Conservation (phyloP, 1,284 basidiomycete genomes). For the Ganoderma resinaceum region DNA sequence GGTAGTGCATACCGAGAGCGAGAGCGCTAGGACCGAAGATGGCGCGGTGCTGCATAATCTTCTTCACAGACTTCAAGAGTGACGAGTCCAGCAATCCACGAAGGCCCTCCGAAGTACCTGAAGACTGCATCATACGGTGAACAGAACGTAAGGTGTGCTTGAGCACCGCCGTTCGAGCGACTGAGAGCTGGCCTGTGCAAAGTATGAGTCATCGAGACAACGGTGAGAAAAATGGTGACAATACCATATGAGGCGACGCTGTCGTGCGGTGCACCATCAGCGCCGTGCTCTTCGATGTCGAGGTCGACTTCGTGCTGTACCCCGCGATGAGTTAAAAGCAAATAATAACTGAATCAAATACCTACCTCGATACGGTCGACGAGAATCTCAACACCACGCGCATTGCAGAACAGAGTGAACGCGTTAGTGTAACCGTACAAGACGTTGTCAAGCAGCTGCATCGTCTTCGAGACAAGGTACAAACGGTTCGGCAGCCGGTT, state of each 20-base stretch:
- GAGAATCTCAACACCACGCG: conserved; percentile 85
- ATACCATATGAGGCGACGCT: conserved; percentile 63
- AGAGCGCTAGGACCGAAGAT: conserved; percentile 91
- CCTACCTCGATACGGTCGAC: conserved; percentile 87
- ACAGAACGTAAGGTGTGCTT: conserved; percentile 94
- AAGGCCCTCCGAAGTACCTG: conserved; percentile 93
- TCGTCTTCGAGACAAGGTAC: conserved; percentile 83
- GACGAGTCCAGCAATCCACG: conserved; percentile 95
- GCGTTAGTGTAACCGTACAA: conserved; percentile 91
- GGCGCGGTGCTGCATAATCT: conserved; percentile 83
- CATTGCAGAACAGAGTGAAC: conserved; percentile 87
- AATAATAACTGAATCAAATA: conserved; percentile 14
- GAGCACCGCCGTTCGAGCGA: conserved; percentile 75
- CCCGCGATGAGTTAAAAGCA: conserved; percentile 16
- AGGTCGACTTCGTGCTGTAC: conserved; percentile 74
- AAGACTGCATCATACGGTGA: conserved; percentile 96
- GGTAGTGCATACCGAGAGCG: conserved; percentile 66
- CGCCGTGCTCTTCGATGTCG: conserved; percentile 65
- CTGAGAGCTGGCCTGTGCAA: conserved; percentile 63
- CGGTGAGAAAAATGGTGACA: conserved; percentile 28
- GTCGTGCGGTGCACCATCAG: conserved; percentile 53
- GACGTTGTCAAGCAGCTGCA: conserved; percentile 93
- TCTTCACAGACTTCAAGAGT: conserved; percentile 86
- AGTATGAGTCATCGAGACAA: background rate
- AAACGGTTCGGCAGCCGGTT: conserved; percentile 73